Evolutionary conservation across 2,329 filamentous ascomycete genomes (phyloP).

Genomic region (Pochonia chlamydosporia): DNA sequence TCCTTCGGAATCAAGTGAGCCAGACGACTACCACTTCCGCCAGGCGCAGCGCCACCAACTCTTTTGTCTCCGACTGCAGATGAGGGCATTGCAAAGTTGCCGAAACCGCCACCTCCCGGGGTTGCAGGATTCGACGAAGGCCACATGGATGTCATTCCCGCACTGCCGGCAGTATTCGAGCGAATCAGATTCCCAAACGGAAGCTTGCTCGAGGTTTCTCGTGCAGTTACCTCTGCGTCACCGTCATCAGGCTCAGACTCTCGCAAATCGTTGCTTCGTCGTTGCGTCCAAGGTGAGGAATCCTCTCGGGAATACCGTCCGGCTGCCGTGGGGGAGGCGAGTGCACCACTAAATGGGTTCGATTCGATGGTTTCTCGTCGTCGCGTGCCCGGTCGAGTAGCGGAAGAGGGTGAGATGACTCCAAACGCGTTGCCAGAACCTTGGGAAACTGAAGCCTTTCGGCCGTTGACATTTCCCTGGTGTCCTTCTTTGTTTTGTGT

Average conservation of each 20-base stretch:
- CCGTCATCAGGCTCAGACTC: conserved; percentile 51
- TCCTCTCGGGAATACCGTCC: conserved; percentile 61
- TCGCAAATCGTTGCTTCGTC: conserved; percentile 48
- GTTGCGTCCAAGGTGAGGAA: conserved; percentile 49
- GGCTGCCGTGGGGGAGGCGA: conserved; percentile 55
- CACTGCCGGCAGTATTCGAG: conserved; percentile 46
- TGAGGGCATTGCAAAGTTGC: conserved; percentile 71
- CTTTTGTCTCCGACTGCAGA: conserved; percentile 66
- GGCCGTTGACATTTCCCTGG: conserved; percentile 56
- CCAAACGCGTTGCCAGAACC: conserved; percentile 59
- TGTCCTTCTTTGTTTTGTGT: conserved; percentile 64
- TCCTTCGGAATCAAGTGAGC: conserved; percentile 81
- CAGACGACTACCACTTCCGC: conserved; percentile 78
- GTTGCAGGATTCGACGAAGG: conserved; percentile 48
- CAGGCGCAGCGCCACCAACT: conserved; percentile 55
- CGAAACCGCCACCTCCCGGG: conserved; percentile 72
- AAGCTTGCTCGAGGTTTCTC: conserved; percentile 25
- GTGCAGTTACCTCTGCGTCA: conserved; percentile 25
- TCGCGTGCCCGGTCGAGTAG: conserved; percentile 66
- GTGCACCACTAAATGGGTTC: conserved; percentile 52
- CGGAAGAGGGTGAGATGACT: conserved; percentile 65
- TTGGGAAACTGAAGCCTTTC: conserved; percentile 80
- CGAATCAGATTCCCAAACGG: conserved; percentile 45
- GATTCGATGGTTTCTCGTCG: conserved; percentile 75
- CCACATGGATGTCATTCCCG: conserved; percentile 39